Evolutionary conservation across 768 basidiomycete genomes (phyloP).

Genomic region (Agrocybe praecox): DNA sequence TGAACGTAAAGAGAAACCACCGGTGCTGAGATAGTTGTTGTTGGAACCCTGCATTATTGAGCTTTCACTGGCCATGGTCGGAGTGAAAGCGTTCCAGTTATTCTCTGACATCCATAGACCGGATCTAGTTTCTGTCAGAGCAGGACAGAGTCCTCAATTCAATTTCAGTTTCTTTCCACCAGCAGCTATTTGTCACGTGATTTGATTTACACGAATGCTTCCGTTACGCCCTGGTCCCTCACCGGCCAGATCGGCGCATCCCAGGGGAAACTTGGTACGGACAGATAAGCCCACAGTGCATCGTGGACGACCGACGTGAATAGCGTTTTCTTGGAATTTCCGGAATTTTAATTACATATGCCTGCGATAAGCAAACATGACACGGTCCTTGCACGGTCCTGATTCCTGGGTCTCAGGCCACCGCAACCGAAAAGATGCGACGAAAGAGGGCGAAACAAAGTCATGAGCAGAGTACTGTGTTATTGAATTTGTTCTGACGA

Average conservation of each 20-base stretch:
- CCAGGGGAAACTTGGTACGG: neutral
- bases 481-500: no score
- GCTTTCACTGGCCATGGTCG: neutral
- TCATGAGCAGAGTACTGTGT: no score
- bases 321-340: neutral
- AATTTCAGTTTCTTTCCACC: neutral
- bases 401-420: no score
- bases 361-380: no score
- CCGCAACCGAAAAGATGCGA: no score
- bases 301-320: neutral
- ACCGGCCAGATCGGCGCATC: neutral
- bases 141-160: neutral
- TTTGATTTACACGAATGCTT: neutral
- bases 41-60: neutral
- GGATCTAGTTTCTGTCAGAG: neutral
- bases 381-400: no score
- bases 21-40: neutral
- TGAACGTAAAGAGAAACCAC: constrained; percentile 12
- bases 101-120: neutral
- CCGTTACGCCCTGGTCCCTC: no score
- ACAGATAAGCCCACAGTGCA: neutral
- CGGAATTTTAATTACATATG: neutral
- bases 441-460: no score
- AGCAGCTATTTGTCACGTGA: neutral
- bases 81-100: neutral